Conservation (phyloP, 2,329 filamentous ascomycete genomes). For the Grosmannia huntii region DNA sequence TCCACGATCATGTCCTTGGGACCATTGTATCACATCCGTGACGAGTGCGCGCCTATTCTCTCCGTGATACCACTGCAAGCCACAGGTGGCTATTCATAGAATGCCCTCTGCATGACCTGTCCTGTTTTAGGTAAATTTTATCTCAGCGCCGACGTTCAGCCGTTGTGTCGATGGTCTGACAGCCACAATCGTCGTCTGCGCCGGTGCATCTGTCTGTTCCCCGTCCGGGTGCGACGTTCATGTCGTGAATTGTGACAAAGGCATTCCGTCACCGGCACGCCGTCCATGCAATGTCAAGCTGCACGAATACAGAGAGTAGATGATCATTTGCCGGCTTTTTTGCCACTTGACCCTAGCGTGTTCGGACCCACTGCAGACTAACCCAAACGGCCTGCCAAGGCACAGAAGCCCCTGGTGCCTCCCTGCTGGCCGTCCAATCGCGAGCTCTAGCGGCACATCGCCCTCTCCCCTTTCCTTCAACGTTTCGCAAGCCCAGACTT, state of each 20-base stretch:
- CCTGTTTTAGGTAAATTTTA: slow-evolving; percentile 3
- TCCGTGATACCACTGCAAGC: not conserved
- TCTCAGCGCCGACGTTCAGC: not conserved
- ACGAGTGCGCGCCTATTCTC: not conserved
- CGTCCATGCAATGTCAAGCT: too few relatives aligned
- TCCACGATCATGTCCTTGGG: not conserved
- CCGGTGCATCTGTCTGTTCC: too few relatives aligned
- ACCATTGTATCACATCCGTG: not conserved
- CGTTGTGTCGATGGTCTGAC: not conserved
- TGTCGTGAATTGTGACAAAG: too few relatives aligned
- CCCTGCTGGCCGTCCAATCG: not conserved
- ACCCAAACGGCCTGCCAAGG: not conserved
- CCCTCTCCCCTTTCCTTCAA: not conserved
- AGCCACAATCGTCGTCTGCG: not conserved
- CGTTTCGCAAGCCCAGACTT: slow-evolving; percentile 8
- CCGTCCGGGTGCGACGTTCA: too few relatives aligned
- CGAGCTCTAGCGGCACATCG: not conserved
- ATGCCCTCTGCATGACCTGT: not conserved
- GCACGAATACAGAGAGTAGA: too few relatives aligned
- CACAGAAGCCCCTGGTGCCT: not conserved
- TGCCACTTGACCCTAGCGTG: not conserved
- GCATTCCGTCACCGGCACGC: too few relatives aligned
- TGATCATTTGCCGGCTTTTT: not conserved
- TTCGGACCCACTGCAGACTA: not conserved
- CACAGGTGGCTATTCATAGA: not conserved